Evolutionary conservation across 2,329 filamentous ascomycete genomes (phyloP).

Genomic region (Ascochyta clinopodiicola): DNA sequence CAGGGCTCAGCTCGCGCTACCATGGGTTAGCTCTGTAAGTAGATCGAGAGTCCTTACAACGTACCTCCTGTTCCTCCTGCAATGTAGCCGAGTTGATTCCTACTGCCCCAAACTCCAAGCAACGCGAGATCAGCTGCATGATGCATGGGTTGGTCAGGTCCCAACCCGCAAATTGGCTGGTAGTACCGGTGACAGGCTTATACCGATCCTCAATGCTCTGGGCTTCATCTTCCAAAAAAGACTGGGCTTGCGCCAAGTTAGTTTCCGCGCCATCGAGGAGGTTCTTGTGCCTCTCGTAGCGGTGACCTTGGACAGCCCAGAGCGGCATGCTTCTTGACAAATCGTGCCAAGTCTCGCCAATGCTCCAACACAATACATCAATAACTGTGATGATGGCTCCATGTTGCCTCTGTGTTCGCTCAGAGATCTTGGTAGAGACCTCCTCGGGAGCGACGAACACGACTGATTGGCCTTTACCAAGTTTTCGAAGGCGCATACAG

Average conservation of each 20-base stretch:
- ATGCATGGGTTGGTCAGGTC: conserved; percentile 28
- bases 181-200: conserved; percentile 38
- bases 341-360: conserved; percentile 63
- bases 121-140: conserved; percentile 26
- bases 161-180: conserved; percentile 14
- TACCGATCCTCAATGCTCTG: conserved; percentile 62
- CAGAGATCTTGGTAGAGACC: conserved; percentile 61
- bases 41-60: not conserved
- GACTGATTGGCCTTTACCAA: conserved; percentile 71
- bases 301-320: conserved; percentile 67
- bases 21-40: not conserved
- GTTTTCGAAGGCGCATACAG: conserved; percentile 59
- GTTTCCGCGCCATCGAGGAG: conserved; percentile 40
- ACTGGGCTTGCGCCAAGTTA: conserved; percentile 41
- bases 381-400: conserved; percentile 51
- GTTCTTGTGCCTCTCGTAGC: conserved; percentile 54
- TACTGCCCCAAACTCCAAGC: conserved; percentile 34
- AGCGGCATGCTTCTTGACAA: conserved; percentile 59
- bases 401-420: conserved; percentile 14
- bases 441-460: conserved; percentile 67
- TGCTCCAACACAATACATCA: conserved; percentile 67
- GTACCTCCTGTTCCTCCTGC: conserved; percentile 66
- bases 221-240: conserved; percentile 63
- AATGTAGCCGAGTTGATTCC: conserved; percentile 50
- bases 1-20: conserved; percentile 68